phyloP scores from a whole-genome alignment of 179 eudicot species.

The Beta macrorhiza region DNA sequence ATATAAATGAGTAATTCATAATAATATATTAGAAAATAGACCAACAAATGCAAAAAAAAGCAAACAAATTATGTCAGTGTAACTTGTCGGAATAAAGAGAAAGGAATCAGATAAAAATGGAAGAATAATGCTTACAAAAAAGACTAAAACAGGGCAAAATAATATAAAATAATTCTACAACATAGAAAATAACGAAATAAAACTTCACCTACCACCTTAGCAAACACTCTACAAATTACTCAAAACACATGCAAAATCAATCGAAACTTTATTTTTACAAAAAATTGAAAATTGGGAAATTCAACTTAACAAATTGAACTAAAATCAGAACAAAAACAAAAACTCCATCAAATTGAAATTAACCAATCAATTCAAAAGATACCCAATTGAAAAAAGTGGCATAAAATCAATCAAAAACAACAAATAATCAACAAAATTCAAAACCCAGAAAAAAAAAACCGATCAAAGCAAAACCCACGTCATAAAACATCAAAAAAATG shows the following conservation, averaged over 20 bases:
- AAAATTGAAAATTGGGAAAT: neutral
- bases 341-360: neutral
- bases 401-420: neutral
- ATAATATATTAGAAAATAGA: too few species aligned
- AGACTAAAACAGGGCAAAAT: neutral
- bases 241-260: constrained; percentile 4
- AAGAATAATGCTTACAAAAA: neutral
- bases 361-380: neutral
- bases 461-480: neutral
- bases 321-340: neutral
- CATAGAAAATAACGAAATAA: constrained; percentile 18
- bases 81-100: too few species aligned
- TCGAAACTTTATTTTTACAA: neutral
- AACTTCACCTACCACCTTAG: neutral
- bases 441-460: neutral
- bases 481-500: neutral
- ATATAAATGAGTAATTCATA: neutral
- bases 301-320: neutral
- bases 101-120: neutral
- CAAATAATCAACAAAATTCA: neutral
- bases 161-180: neutral
- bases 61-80: neutral
- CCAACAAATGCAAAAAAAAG: neutral
- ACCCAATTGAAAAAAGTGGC: neutral
- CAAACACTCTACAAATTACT: neutral